These are phyloP conservation scores for Coemansia sp. DNA, from an alignment of 192 early-diverging fungal species.

Conservation along the genomic window DNA sequence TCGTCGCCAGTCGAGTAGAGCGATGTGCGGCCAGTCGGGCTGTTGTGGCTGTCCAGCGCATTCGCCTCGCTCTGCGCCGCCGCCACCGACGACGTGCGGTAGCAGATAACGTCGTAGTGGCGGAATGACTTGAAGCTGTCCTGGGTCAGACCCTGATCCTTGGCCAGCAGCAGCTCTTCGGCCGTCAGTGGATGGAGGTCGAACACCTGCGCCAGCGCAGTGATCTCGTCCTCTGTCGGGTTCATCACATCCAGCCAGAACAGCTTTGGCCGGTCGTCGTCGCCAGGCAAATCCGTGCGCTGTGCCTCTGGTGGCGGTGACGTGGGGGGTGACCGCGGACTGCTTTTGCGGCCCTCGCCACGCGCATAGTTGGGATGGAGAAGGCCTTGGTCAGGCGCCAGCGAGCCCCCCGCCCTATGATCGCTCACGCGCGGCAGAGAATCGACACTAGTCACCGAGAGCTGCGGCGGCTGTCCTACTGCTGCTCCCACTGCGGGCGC, in stretches of 20 bases:
- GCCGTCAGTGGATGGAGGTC: conserved; percentile 82
- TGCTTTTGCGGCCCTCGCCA: conserved; percentile 15
- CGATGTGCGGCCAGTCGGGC: no score
- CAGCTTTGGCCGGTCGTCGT: conserved; percentile 37
- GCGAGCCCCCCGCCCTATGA: not conserved
- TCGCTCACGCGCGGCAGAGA: conserved; percentile 9
- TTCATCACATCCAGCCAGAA: conserved; percentile 66
- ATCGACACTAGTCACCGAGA: conserved; percentile 27
- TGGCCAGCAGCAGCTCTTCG: conserved; percentile 72
- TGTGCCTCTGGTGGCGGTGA: no score
- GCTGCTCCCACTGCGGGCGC: not conserved
- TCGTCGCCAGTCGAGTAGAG: not conserved
- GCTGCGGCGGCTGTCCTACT: conserved; percentile 9
- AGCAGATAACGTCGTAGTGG: conserved; percentile 84
- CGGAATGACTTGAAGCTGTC: conserved; percentile 88
- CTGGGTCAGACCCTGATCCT: conserved; percentile 61
- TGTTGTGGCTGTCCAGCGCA: no score
- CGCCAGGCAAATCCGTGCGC: no score
- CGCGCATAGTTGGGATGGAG: conserved; percentile 37
- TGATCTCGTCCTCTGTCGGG: conserved; percentile 59
- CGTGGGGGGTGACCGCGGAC: no score
- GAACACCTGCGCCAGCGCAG: conserved; percentile 59
- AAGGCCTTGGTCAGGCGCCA: conserved; percentile 7
- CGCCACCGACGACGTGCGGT: conserved; percentile 54
- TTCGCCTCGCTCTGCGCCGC: not conserved